These are phyloP conservation scores for Saccharomycopsis guyanensis DNA, from an alignment of 805 yeast species.

Conservation along the genomic window DNA sequence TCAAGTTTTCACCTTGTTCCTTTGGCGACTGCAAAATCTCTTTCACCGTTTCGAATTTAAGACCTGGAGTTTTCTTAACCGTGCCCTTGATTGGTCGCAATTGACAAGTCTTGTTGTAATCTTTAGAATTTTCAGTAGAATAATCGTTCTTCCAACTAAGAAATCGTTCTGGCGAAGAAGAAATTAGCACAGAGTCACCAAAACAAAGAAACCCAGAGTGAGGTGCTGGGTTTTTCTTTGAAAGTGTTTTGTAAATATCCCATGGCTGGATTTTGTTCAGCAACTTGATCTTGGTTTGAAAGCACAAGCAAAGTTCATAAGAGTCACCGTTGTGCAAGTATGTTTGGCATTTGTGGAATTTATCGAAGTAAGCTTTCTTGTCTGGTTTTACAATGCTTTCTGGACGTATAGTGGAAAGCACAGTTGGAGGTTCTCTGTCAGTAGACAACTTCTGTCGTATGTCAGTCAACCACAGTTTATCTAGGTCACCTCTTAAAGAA, in stretches of 20 bases:
- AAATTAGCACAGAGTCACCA: constrained; percentile 50
- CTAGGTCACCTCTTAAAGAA: constrained; percentile 39
- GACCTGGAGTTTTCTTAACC: constrained; percentile 53
- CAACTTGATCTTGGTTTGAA: constrained; percentile 54
- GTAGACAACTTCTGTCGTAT: constrained; percentile 18
- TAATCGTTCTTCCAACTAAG: constrained; percentile 53
- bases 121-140: constrained; percentile 12
- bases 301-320: constrained; percentile 87
- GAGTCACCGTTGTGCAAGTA: constrained; percentile 43
- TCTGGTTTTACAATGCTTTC: constrained; percentile 40
- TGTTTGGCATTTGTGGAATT: constrained; percentile 54
- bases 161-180: constrained; percentile 94
- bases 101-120: constrained; percentile 40
- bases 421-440: background rate
- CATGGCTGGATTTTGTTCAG: constrained; percentile 51
- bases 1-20: constrained; percentile 90
- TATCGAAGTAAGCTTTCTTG: constrained; percentile 42
- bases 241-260: constrained; percentile 70
- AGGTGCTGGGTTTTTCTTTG: constrained; percentile 81
- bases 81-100: constrained; percentile 96
- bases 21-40: constrained; percentile 70
- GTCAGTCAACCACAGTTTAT: constrained; percentile 29
- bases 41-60: constrained; percentile 53
- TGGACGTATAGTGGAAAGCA: constrained; percentile 22
- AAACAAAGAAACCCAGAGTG: constrained; percentile 77